Conservation (phyloP, 2,329 filamentous ascomycete species). For the Nothophaeocryptopus gaeumannii region DNA sequence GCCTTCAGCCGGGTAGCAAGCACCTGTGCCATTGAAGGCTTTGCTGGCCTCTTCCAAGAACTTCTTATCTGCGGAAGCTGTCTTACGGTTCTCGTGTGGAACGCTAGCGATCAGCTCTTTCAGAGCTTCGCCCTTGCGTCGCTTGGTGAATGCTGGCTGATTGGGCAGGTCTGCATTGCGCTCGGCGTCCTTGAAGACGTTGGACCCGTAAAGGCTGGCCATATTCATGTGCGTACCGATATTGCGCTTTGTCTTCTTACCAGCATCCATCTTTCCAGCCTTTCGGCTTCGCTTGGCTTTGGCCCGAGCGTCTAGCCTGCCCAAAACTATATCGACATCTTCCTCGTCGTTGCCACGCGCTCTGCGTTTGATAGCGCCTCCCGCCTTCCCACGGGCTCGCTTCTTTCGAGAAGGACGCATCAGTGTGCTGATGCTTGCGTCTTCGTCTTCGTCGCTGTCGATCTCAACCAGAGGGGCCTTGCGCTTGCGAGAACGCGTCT, state of each 20-base stretch:
- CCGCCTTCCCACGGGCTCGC: not conserved
- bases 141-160: slow-evolving; percentile 25
- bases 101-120: slow-evolving; percentile 42
- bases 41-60: slow-evolving; percentile 40
- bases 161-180: slow-evolving; percentile 12
- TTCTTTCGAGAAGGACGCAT: not conserved
- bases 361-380: not conserved
- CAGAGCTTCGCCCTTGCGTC: slow-evolving; percentile 37
- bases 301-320: slow-evolving; percentile 2
- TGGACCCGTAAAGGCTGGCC: slow-evolving; percentile 15
- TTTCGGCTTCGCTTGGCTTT: slow-evolving; percentile 14
- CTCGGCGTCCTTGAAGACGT: slow-evolving; percentile 28
- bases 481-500: slow-evolving; percentile 3
- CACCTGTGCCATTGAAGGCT: slow-evolving; percentile 41
- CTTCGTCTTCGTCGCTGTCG: slow-evolving; percentile 1
- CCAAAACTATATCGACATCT: slow-evolving; percentile 12
- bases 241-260: not conserved
- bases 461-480: not conserved
- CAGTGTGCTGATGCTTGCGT: not conserved
- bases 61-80: slow-evolving; percentile 37
- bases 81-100: slow-evolving; percentile 36
- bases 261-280: not conserved
- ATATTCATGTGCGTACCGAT: slow-evolving; percentile 18
- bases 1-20: slow-evolving; percentile 30
- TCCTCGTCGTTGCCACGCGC: not conserved